Conservation (phyloP, 768 basidiomycete genomes). For the Boletus reticulatus region DNA sequence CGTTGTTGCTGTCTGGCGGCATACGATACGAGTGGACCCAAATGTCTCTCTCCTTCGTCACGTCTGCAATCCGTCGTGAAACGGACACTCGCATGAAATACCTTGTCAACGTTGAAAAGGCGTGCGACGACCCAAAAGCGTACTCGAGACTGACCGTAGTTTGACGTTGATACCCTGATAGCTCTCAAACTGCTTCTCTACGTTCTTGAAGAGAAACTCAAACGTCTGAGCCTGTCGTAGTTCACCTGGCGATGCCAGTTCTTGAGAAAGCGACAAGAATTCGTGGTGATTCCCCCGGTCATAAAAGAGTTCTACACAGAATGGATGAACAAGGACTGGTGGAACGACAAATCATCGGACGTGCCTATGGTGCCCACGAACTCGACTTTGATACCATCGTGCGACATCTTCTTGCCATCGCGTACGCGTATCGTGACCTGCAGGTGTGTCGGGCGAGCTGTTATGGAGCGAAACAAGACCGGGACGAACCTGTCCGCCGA, state of each 20-base stretch:
- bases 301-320: conserved; percentile 73
- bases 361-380: conserved; percentile 93
- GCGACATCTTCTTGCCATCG: conserved; percentile 92
- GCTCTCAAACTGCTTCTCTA: conserved; percentile 98
- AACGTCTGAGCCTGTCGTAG: conserved; percentile 95
- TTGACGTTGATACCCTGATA: conserved; percentile 99
- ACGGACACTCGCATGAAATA: conserved; percentile 93
- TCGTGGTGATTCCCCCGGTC: conserved; percentile 98
- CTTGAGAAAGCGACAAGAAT: conserved; percentile 93
- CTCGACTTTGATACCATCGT: conserved; percentile 97
- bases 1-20: conserved; percentile 97
- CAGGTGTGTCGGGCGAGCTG: background rate
- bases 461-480: background rate
- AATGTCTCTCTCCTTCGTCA: conserved; percentile 87
- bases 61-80: conserved; percentile 89
- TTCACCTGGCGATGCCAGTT: conserved; percentile 94
- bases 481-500: conserved; percentile 73
- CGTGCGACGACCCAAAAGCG: background rate
- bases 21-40: conserved; percentile 99
- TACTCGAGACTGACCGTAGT: conserved; percentile 60
- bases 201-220: conserved; percentile 97
- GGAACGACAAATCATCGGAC: conserved; percentile 24
- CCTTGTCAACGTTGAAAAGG: conserved; percentile 40
- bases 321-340: background rate
- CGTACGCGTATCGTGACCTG: conserved; percentile 86